phyloP scores from a whole-genome alignment of 1,284 basidiomycete species.

The Malassezia dermatis region DNA sequence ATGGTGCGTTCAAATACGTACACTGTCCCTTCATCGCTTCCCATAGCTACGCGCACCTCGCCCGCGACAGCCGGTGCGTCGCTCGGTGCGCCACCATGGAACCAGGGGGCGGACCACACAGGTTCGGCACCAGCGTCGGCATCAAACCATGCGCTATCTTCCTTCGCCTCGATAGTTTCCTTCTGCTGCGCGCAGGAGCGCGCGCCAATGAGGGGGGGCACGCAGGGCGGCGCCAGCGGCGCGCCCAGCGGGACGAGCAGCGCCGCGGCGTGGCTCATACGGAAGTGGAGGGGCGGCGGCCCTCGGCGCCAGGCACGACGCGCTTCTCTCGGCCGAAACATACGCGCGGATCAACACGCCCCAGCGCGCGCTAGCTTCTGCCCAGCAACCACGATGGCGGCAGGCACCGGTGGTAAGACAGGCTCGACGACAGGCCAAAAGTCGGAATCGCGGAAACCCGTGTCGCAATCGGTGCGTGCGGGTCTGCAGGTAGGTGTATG shows the following conservation, averaged over 20 bases:
- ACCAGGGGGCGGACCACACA: neutral
- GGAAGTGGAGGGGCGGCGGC: neutral
- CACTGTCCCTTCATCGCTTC: constrained; percentile 3
- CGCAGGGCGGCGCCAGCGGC: constrained; percentile 1
- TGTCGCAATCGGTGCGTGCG: constrained; percentile 16
- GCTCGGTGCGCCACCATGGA: neutral
- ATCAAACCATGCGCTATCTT: neutral
- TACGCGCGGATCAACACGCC: neutral
- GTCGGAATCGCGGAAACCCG: constrained; percentile 14
- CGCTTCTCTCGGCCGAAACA: constrained; percentile 9
- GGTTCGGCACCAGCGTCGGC: neutral
- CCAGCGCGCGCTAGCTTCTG: neutral
- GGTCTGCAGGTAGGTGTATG: constrained; percentile 14
- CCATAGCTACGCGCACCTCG: neutral
- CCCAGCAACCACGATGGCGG: constrained; percentile 11
- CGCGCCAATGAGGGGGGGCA: neutral
- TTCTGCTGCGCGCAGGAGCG: neutral
- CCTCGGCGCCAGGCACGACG: neutral
- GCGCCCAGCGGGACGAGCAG: constrained; percentile 15
- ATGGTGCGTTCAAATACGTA: neutral
- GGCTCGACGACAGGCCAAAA: constrained; percentile 12
- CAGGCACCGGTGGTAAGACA: constrained; percentile 16
- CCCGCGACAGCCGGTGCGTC: neutral
- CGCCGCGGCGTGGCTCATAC: constrained; percentile 9
- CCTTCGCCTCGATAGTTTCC: neutral